These are phyloP conservation scores for Arxiozyma bovina DNA, from an alignment of 1,139 yeast genomes.

Conservation along the genomic window DNA sequence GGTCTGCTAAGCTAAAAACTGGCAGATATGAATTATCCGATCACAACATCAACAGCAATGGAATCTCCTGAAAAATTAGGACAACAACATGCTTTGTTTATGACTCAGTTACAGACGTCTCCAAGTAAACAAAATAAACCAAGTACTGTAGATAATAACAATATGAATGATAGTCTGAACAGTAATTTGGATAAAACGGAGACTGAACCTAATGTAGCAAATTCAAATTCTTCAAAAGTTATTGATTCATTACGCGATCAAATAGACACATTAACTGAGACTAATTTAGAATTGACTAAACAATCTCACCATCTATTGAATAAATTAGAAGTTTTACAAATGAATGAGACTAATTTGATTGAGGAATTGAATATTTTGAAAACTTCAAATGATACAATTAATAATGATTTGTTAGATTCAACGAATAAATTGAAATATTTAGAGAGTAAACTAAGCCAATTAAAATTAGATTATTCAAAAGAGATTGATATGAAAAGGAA, in stretches of 20 bases:
- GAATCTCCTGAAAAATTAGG: slow-evolving; percentile 12
- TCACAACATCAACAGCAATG: neutral
- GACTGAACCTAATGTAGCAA: neutral
- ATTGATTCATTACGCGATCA: slow-evolving; percentile 51
- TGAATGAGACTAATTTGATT: slow-evolving; percentile 49
- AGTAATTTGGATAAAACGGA: neutral
- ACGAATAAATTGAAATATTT: slow-evolving; percentile 52
- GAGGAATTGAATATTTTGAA: slow-evolving; percentile 45
- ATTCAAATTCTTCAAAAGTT: slow-evolving; percentile 31
- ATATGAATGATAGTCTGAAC: neutral
- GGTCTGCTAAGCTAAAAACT: too few species aligned
- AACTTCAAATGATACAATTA: slow-evolving; percentile 62
- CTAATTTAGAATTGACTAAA: slow-evolving; percentile 39
- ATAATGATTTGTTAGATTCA: slow-evolving; percentile 53
- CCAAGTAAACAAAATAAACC: slow-evolving; percentile 1
- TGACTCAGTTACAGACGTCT: slow-evolving; percentile 10
- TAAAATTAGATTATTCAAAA: slow-evolving; percentile 38
- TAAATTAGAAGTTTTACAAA: slow-evolving; percentile 40
- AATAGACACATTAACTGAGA: slow-evolving; percentile 47
- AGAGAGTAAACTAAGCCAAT: slow-evolving; percentile 45
- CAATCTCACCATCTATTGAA: slow-evolving; percentile 44
- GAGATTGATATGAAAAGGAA: slow-evolving; percentile 33
- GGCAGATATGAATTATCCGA: neutral
- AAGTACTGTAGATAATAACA: neutral
- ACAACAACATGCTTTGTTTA: slow-evolving; percentile 12